These are phyloP conservation scores for Sporothrix curviconia DNA, from an alignment of 2,329 filamentous ascomycete genomes.

Conservation along the genomic window DNA sequence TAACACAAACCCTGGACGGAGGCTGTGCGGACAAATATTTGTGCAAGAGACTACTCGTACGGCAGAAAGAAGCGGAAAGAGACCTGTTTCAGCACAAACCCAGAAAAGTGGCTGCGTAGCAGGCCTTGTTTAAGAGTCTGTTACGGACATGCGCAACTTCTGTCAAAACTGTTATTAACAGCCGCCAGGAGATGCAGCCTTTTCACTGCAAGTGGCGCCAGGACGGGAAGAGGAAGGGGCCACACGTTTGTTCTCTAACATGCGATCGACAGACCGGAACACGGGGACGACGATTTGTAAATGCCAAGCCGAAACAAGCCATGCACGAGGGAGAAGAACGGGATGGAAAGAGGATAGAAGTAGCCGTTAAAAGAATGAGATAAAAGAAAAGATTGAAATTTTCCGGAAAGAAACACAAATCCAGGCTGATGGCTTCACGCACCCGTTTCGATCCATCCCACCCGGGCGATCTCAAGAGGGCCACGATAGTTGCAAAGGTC, in stretches of 20 bases:
- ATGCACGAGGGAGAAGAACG: neutral
- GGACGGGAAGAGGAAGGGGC: conserved; percentile 4
- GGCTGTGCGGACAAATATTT: too few species aligned
- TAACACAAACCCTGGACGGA: too few species aligned
- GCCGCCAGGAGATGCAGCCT: conserved; percentile 6
- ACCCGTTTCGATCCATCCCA: neutral
- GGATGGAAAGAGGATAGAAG: neutral
- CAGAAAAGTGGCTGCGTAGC: too few species aligned
- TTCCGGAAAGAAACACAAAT: conserved; percentile 1
- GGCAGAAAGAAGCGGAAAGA: neutral
- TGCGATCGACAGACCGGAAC: conserved; percentile 17
- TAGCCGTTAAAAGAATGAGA: neutral
- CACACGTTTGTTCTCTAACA: conserved; percentile 12
- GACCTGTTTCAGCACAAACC: too few species aligned
- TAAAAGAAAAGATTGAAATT: neutral
- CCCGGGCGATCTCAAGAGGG: neutral
- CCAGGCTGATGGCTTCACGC: conserved; percentile 12
- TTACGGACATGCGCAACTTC: too few species aligned
- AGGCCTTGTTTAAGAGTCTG: neutral
- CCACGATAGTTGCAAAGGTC: neutral
- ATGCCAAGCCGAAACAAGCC: conserved; percentile 16
- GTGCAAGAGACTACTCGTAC: too few species aligned
- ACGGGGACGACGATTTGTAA: conserved; percentile 5
- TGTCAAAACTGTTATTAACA: neutral
- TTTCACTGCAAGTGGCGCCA: conserved; percentile 10